Conservation (phyloP, 2,329 filamentous ascomycete genomes). For the Botryotinia calthae region DNA sequence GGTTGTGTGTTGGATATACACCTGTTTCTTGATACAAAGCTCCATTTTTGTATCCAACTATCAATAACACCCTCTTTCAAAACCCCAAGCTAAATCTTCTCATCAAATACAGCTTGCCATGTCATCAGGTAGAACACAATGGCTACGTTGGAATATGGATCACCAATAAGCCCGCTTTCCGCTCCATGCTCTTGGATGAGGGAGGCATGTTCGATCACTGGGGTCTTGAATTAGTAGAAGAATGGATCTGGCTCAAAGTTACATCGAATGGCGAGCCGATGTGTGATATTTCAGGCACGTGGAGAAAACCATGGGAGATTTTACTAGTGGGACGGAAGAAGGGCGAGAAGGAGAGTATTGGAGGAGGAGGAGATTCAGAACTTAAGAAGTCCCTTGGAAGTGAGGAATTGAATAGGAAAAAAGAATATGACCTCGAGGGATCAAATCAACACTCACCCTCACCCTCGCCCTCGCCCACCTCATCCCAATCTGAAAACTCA, state of each 20-base stretch:
- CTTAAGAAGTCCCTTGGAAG: constrained; percentile 37
- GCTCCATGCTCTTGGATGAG: constrained; percentile 53
- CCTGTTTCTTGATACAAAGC: fast-evolving
- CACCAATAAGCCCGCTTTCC: constrained; percentile 63
- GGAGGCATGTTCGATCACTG: constrained; percentile 62
- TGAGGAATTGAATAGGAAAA: constrained; percentile 40
- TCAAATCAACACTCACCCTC: neutral
- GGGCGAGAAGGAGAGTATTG: neutral
- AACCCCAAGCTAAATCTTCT: constrained; percentile 44
- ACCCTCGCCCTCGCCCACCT: neutral
- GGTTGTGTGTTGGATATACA: neutral
- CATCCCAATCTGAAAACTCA: neutral
- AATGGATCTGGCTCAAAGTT: constrained; percentile 80
- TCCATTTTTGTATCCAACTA: constrained; percentile 43
- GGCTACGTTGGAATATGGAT: constrained; percentile 72
- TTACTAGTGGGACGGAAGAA: constrained; percentile 54
- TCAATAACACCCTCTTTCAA: constrained; percentile 57
- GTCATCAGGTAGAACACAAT: constrained; percentile 31
- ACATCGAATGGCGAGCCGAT: constrained; percentile 64
- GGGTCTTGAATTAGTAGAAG: constrained; percentile 62
- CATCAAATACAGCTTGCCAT: constrained; percentile 28
- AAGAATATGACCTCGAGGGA: neutral
- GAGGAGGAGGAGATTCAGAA: neutral
- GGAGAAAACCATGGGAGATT: constrained; percentile 76
- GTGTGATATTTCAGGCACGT: constrained; percentile 47